Evolutionary conservation across 768 basidiomycete species (phyloP).

Genomic region (Lactarius psammicola): DNA sequence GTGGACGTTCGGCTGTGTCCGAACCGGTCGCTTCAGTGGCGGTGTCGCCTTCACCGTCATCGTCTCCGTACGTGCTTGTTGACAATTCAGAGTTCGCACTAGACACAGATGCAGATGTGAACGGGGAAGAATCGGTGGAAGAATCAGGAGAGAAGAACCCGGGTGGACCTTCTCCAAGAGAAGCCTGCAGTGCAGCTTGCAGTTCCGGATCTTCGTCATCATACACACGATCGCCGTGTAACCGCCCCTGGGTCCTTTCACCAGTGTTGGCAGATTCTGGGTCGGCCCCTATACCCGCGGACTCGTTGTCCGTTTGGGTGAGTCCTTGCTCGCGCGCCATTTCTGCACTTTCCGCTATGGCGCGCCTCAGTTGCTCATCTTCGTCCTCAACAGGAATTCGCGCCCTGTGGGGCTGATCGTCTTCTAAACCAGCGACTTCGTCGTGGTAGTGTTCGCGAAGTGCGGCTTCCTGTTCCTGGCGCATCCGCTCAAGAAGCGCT

Average conservation of each 20-base stretch:
- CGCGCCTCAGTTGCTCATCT: slow-evolving; percentile 52
- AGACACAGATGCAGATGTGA: slow-evolving; percentile 10
- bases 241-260: slow-evolving; percentile 2
- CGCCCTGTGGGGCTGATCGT: background rate
- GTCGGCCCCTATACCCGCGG: slow-evolving; percentile 25
- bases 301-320: slow-evolving; percentile 23
- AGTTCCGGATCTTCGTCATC: slow-evolving; percentile 88
- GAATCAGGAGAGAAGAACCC: slow-evolving; percentile 44
- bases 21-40: slow-evolving; percentile 23
- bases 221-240: slow-evolving; percentile 47
- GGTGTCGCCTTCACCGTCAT: slow-evolving; percentile 1
- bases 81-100: background rate
- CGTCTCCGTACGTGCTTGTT: background rate
- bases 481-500: slow-evolving; percentile 28
- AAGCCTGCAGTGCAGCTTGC: slow-evolving; percentile 85
- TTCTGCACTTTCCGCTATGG: slow-evolving; percentile 60
- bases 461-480: slow-evolving; percentile 67
- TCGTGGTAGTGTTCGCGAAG: slow-evolving; percentile 42
- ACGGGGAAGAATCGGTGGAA: slow-evolving; percentile 15
- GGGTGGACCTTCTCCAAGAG: slow-evolving; percentile 61
- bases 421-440: slow-evolving; percentile 37
- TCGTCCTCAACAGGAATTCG: slow-evolving; percentile 47
- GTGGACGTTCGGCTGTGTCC: slow-evolving; percentile 11
- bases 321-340: slow-evolving; percentile 40
- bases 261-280: slow-evolving; percentile 1